Base-by-base conservation (phyloP, 805 yeast species). In the Ogataea corticis region DNA sequence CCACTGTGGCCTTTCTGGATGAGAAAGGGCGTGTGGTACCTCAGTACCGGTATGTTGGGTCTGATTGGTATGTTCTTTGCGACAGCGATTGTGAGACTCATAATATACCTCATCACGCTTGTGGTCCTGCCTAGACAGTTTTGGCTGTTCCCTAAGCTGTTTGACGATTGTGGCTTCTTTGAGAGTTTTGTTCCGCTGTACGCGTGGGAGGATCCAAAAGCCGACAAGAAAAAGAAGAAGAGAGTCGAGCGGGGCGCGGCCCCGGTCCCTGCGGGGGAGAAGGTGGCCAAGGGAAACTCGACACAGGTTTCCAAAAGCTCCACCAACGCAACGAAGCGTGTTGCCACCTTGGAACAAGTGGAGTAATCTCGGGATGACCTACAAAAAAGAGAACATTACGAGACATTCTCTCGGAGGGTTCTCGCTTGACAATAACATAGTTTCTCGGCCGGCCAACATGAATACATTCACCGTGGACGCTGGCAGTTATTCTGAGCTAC, bases 111-210 rank as follows among this genome's bases (percentile, higher is more conserved):
- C 19, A 55, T 85, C 41, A 77, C 90, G 0, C 76, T 77, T 52
- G 69, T 83, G 38, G 66, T 78, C 1, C 69, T 76, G 45, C 78
- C 81, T 7, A 80, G 81, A 34, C 96, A 96, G n/a, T 76, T 94
- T 63, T 94, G 99, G 99, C 64, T 94, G 38, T 92, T 89, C 76
- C 99, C 99, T 45, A 92, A 92, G 63, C 73, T 94, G 61, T 94
- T 91, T 68, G 99, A 84, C 51, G 99, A 94, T 62, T 91, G 95
- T 57, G 96, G 97, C 18, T 85, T 94, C 52, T 61, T 92, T 49
- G 98, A 92, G 48, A 86, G 96, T 72, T 94, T 94, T 72, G 76
- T 76, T 54, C 99, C 99, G 3, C 55, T 84, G n/a, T 94, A 86
- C 61, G 94, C 82, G 3, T 90, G 90, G 87, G 88, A 71, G 40